Evolutionary conservation across 306 rosid species (phyloP).

Genomic region (Crataegus laevigata): DNA sequence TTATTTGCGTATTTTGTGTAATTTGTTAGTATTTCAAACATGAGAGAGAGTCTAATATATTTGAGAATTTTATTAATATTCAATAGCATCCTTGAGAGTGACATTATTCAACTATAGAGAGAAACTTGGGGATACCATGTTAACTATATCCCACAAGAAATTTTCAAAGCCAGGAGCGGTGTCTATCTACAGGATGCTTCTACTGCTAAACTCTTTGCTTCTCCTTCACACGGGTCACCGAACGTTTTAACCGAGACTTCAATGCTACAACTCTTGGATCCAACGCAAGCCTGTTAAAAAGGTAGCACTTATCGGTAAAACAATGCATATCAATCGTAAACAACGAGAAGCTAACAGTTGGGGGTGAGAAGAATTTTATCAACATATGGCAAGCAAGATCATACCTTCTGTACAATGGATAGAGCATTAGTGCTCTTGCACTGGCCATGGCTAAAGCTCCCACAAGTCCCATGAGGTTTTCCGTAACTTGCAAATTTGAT

Average conservation of each 20-base stretch:
- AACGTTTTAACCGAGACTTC: slow-evolving; percentile 46
- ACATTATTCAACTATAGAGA: slow-evolving; percentile 20
- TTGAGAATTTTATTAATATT: not conserved
- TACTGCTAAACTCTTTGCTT: slow-evolving; percentile 72
- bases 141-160: not conserved
- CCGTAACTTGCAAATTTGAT: slow-evolving; percentile 86
- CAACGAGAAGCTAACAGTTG: not conserved
- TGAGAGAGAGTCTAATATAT: not conserved
- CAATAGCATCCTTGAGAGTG: not conserved
- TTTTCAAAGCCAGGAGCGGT: not conserved
- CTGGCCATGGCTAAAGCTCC: slow-evolving; percentile 57
- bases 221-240: slow-evolving; percentile 72
- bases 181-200: slow-evolving; percentile 66
- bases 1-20: slow-evolving; percentile 5
- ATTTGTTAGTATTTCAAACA: slow-evolving; percentile 1
- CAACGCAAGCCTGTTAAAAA: slow-evolving; percentile 68
- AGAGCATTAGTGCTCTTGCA: slow-evolving; percentile 63
- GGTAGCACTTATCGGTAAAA: slow-evolving; percentile 12
- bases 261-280: slow-evolving; percentile 65
- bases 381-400: not conserved
- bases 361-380: not conserved
- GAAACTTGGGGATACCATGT: not conserved
- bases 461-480: slow-evolving; percentile 72
- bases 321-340: not conserved
- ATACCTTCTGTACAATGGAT: slow-evolving; percentile 65